Evolutionary conservation across 495 filamentous ascomycete genomes (phyloP).

Genomic region (Podospora fimiseda): DNA sequence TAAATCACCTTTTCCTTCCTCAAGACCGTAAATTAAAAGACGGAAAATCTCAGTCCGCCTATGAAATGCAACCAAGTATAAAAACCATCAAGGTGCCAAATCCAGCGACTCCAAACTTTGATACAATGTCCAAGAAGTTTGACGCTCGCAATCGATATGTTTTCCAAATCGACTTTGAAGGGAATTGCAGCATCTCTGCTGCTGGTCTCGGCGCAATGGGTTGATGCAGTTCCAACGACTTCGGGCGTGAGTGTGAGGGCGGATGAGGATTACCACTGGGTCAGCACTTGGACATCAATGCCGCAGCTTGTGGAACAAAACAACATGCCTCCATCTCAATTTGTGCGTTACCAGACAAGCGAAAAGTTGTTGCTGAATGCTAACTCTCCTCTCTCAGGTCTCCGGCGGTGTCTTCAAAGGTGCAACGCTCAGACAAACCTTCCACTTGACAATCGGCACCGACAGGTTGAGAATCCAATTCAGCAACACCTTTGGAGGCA

Average conservation of each 20-base stretch:
- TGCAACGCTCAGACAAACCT: constrained; percentile 61
- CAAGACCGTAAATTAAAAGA: constrained; percentile 13
- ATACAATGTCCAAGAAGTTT: background rate
- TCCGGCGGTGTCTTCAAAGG: constrained; percentile 36
- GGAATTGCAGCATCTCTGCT: constrained; percentile 5
- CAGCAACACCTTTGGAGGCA: constrained; percentile 61
- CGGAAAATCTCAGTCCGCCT: constrained; percentile 19
- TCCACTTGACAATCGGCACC: constrained; percentile 52
- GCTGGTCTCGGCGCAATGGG: constrained; percentile 2
- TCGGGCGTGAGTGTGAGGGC: background rate
- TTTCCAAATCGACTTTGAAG: constrained; percentile 1
- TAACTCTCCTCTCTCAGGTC: constrained; percentile 5
- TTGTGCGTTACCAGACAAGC: too few species aligned
- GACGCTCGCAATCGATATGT: background rate
- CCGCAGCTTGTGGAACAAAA: constrained; percentile 57
- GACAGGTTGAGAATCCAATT: constrained; percentile 55
- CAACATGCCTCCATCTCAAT: constrained; percentile 56
- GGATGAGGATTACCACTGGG: constrained; percentile 46
- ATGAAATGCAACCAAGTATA: background rate
- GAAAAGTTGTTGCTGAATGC: too few species aligned
- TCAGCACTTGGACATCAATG: constrained; percentile 61
- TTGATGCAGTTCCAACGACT: constrained; percentile 5
- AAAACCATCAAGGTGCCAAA: background rate
- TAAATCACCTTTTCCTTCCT: constrained; percentile 14
- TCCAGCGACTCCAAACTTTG: background rate